Evolutionary conservation across 2,329 filamentous ascomycete species (phyloP).

Genomic region (Beauveria sp.): DNA sequence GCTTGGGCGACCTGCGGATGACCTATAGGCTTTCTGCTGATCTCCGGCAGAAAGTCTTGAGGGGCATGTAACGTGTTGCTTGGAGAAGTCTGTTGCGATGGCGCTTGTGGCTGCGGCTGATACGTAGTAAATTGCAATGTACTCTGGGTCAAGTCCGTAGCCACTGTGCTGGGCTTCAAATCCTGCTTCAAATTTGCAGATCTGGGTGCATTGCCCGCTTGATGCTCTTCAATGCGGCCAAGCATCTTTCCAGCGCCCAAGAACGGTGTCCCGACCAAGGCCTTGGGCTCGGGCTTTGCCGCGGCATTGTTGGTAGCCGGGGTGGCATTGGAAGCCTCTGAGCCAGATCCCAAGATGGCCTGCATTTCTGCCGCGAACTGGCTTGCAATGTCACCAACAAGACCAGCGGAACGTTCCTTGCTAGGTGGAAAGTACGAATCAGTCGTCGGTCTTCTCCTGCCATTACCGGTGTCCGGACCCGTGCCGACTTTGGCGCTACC

Average conservation of each 20-base stretch:
- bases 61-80: background rate
- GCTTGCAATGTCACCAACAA: background rate
- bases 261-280: background rate
- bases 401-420: background rate
- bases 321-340: background rate
- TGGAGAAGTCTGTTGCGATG: background rate
- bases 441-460: background rate
- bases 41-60: background rate
- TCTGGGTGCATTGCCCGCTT: slow-evolving; percentile 7
- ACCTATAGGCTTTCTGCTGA: background rate
- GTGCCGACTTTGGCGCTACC: background rate
- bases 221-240: slow-evolving; percentile 20
- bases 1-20: background rate
- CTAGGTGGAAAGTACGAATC: background rate
- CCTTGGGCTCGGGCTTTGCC: background rate
- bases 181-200: background rate
- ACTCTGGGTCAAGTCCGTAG: slow-evolving; percentile 12
- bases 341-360: background rate
- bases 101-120: background rate
- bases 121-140: background rate
- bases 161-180: slow-evolving; percentile 16
- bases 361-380: slow-evolving; percentile 2
- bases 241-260: slow-evolving; percentile 12
- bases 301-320: background rate
- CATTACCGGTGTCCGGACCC: background rate